phyloP scores from a whole-genome alignment of 2,329 filamentous ascomycete species.

The Cladosporium sp. region DNA sequence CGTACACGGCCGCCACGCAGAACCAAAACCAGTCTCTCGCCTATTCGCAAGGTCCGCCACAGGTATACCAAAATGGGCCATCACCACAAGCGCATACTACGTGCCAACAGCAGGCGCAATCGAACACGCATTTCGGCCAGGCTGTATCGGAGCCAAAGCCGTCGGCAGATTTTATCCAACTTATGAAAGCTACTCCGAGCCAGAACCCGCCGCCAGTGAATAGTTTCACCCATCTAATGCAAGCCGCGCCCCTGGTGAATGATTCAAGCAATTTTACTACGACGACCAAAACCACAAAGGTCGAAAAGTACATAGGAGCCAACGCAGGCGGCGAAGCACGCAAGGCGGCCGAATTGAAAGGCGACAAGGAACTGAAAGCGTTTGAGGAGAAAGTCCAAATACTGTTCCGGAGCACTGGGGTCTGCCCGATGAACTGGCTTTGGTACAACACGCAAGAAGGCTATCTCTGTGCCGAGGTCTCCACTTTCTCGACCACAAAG shows the following conservation, averaged over 20 bases:
- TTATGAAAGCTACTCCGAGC: no score
- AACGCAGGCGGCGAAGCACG: background rate
- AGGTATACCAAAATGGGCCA: no score
- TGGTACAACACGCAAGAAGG: background rate
- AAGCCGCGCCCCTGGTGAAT: background rate
- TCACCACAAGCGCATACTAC: no score
- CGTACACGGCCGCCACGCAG: no score
- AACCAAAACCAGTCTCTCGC: no score
- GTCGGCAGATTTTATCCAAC: no score
- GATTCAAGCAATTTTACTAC: background rate
- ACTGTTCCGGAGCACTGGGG: background rate
- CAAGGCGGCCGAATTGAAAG: background rate
- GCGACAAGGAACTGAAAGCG: background rate
- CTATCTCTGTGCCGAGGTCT: background rate
- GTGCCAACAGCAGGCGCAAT: no score
- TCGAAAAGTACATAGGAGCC: background rate
- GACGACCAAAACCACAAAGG: background rate
- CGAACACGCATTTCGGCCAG: no score
- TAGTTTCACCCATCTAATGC: no score
- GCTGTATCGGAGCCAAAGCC: no score
- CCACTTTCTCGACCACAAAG: background rate
- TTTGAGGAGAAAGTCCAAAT: background rate
- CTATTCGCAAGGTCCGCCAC: no score
- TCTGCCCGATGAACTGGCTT: background rate
- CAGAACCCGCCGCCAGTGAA: no score